Conservation (phyloP, 1,139 yeast species). For the Kazachstania sp. region DNA sequence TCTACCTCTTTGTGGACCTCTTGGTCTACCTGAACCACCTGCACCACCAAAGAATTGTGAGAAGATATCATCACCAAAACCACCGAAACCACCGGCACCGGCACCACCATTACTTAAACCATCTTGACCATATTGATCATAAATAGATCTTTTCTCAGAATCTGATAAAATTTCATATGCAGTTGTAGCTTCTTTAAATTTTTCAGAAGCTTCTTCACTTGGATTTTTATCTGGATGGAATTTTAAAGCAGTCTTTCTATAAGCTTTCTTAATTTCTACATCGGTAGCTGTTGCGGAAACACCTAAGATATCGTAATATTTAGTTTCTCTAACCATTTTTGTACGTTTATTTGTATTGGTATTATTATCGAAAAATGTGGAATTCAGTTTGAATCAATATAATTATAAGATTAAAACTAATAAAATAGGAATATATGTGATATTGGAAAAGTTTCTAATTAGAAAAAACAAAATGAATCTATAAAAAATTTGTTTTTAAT, state of each 20-base stretch:
- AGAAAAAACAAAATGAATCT: background rate
- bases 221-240: slow-evolving; percentile 94
- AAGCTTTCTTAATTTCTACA: slow-evolving; percentile 85
- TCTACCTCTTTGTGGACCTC: slow-evolving; percentile 83
- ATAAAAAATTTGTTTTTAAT: background rate
- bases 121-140: slow-evolving; percentile 88
- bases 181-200: slow-evolving; percentile 82
- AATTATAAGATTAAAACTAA: background rate
- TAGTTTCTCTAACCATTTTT: slow-evolving; percentile 83
- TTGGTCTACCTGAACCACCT: slow-evolving; percentile 56
- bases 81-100: slow-evolving; percentile 58
- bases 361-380: background rate
- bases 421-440: background rate
- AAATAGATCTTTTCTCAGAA: slow-evolving; percentile 76
- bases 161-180: slow-evolving; percentile 89
- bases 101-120: slow-evolving; percentile 72
- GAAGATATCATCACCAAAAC: slow-evolving; percentile 77
- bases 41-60: slow-evolving; percentile 69
- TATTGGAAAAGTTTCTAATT: too few relatives aligned
- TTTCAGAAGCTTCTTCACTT: slow-evolving; percentile 88
- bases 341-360: slow-evolving; percentile 10
- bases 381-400: background rate
- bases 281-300: slow-evolving; percentile 74
- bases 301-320: slow-evolving; percentile 77
- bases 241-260: slow-evolving; percentile 85